Percentiles rank a stretch among this genome's conserved stretches.
phyloP scores from a whole-genome alignment of 208 protist species.

The Trypanosoma lewisi region DNA sequence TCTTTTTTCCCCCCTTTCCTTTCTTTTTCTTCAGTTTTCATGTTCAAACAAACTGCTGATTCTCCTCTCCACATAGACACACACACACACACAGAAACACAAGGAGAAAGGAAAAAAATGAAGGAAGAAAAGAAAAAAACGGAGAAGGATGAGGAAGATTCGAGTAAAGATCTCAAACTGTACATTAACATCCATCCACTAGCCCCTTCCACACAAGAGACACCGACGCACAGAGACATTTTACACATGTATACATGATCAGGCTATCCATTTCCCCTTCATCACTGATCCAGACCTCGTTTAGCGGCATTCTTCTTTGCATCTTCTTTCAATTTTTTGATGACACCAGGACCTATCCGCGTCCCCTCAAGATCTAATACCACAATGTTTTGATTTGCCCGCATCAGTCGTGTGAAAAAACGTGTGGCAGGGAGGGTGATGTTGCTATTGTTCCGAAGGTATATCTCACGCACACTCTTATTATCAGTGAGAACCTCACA shows the following conservation, averaged over 20 bases:
- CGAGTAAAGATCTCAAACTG: background rate
- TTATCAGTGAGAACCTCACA: slow-evolving; percentile 59
- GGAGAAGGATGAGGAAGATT: background rate
- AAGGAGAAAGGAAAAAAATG: no score
- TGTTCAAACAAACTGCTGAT: no score
- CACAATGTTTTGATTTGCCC: slow-evolving; percentile 52
- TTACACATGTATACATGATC: no score
- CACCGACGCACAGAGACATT: no score
- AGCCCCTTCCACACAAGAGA: no score
- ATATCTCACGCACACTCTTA: slow-evolving; percentile 44
- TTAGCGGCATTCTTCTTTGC: slow-evolving; percentile 26
- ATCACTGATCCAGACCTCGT: background rate
- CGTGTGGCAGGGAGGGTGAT: slow-evolving; percentile 81
- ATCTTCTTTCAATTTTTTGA: slow-evolving; percentile 52
- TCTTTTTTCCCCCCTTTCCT: background rate
- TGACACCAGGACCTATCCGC: slow-evolving; percentile 52
- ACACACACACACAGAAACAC: no score
- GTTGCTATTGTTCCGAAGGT: slow-evolving; percentile 74
- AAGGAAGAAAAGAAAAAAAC: slow-evolving; percentile 7
- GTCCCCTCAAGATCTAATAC: slow-evolving; percentile 66
- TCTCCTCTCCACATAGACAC: no score
- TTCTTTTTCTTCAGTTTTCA: slow-evolving; percentile 9
- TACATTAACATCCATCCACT: no score
- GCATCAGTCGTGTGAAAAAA: slow-evolving; percentile 68
- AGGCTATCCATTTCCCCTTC: no score